These are phyloP conservation scores for Lachancea mirantina DNA, from an alignment of 805 yeast species.

Conservation along the genomic window DNA sequence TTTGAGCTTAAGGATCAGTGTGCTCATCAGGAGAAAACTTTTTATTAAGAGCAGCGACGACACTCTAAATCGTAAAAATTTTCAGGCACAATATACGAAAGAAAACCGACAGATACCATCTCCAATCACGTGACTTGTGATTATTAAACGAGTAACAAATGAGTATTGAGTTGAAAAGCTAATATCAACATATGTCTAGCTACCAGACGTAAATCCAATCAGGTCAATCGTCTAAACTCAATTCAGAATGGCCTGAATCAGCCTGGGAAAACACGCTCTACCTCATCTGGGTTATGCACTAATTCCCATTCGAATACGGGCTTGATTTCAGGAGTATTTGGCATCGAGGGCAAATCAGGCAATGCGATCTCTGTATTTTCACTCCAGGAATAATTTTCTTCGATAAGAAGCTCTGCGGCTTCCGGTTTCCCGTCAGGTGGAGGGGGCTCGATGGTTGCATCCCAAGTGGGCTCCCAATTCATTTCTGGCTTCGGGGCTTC, in stretches of 20 bases:
- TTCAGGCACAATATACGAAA: neutral
- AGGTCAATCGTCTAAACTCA: too few species aligned
- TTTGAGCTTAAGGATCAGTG: too few species aligned
- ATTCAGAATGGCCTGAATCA: too few species aligned
- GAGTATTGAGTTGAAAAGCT: too few species aligned
- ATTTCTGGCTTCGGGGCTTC: too few species aligned
- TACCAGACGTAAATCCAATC: too few species aligned
- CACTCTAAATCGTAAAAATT: conserved; percentile 6
- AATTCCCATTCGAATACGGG: conserved; percentile 31
- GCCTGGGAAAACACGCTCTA: conserved; percentile 23
- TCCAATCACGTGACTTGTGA: too few species aligned
- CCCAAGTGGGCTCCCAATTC: too few species aligned
- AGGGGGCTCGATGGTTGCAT: conserved; percentile 39
- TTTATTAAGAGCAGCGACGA: neutral
- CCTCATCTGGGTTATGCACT: conserved; percentile 9
- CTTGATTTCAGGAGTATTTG: too few species aligned
- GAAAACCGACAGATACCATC: neutral
- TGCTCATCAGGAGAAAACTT: conserved; percentile 3
- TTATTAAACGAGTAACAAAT: too few species aligned
- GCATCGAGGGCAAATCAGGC: conserved; percentile 2
- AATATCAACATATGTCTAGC: too few species aligned
- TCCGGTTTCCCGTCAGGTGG: conserved; percentile 31
- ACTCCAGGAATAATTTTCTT: conserved; percentile 18
- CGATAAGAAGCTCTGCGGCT: conserved; percentile 20
- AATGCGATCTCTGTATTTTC: conserved; percentile 5